Percentiles rank a stretch among this genome's conserved stretches.
Conservation (phyloP, 73 alveolate genomes). For the Blepharisma stoltei region DNA sequence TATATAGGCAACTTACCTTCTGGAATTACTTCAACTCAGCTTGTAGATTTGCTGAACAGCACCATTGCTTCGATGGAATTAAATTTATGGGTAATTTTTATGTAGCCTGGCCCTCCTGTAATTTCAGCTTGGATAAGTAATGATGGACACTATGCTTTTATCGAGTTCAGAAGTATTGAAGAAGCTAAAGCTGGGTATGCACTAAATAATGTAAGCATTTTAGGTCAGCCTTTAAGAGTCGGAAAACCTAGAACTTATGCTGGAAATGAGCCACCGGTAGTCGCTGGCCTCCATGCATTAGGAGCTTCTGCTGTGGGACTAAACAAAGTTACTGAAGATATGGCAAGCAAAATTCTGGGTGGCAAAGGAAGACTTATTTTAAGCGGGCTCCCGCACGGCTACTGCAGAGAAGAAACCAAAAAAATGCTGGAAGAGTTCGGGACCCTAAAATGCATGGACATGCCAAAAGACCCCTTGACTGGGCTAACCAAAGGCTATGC, state of each 20-base stretch:
- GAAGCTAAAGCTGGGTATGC: conserved; percentile 84
- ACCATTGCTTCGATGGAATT: conserved; percentile 63
- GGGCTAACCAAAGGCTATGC: conserved; percentile 37
- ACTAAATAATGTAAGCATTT: conserved; percentile 62
- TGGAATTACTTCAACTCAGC: conserved; percentile 65
- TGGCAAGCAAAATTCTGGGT: conserved; percentile 21
- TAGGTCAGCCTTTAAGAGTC: conserved; percentile 67
- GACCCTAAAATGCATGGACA: conserved; percentile 41
- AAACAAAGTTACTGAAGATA: conserved; percentile 17
- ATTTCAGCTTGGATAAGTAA: conserved; percentile 81
- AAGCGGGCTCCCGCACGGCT: conserved; percentile 47
- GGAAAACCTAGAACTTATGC: conserved; percentile 81
- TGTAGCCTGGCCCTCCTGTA: conserved; percentile 74
- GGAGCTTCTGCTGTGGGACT: conserved; percentile 36
- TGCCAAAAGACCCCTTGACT: conserved; percentile 49
- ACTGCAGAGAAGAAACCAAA: conserved; percentile 34
- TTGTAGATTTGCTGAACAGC: conserved; percentile 68
- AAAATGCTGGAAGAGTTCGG: conserved; percentile 44
- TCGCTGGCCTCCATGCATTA: conserved; percentile 32
- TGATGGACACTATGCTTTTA: conserved; percentile 94
- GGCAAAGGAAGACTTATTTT: conserved; percentile 39
- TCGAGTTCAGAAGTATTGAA: conserved; percentile 82
- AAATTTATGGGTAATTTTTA: conserved; percentile 15
- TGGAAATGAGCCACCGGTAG: conserved; percentile 31
- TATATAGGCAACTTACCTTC: conserved; percentile 87